These are phyloP conservation scores for Rhododendron vialii DNA, from an alignment of 148 eudicot species.

Conservation along the genomic window DNA sequence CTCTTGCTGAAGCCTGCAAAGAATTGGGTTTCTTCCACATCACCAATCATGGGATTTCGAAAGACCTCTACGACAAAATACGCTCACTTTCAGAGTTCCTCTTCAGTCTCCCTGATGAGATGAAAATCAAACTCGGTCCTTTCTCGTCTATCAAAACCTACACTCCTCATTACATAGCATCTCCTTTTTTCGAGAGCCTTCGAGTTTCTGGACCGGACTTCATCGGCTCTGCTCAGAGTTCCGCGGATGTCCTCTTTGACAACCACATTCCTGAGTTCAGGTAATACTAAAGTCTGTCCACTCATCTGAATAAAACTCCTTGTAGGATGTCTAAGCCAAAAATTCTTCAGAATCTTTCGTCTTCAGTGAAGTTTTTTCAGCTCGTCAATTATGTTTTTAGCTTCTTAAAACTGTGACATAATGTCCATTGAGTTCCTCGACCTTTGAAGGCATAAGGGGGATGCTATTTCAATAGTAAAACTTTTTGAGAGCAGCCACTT, in stretches of 20 bases:
- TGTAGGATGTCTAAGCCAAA: not conserved
- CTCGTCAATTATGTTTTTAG: not conserved
- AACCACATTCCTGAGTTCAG: slow-evolving; percentile 52
- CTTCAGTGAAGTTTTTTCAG: not conserved
- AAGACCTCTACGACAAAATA: slow-evolving; percentile 45
- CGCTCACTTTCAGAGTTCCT: slow-evolving; percentile 44
- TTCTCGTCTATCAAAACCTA: slow-evolving; percentile 53
- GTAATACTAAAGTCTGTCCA: slow-evolving; percentile 25
- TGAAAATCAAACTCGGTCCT: slow-evolving; percentile 73
- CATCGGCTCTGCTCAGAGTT: slow-evolving; percentile 54
- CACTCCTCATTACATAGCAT: slow-evolving; percentile 85
- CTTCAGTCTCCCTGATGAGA: slow-evolving; percentile 53
- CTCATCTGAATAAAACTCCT: not conserved
- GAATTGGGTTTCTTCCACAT: slow-evolving; percentile 93
- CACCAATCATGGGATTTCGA: slow-evolving; percentile 68
- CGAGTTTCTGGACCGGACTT: slow-evolving; percentile 72
- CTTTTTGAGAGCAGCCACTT: not conserved
- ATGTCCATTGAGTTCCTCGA: not conserved
- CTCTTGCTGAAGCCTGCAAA: slow-evolving; percentile 66
- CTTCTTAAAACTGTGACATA: not conserved
- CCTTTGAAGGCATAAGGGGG: not conserved
- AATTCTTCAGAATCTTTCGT: not conserved
- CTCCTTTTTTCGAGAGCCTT: slow-evolving; percentile 85
- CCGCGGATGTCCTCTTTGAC: slow-evolving; percentile 44
- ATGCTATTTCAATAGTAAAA: not conserved